Percentiles rank a stretch among this genome's conserved stretches.
Conservation (phyloP, 345 rosid species). For the Arabis alpina region DNA sequence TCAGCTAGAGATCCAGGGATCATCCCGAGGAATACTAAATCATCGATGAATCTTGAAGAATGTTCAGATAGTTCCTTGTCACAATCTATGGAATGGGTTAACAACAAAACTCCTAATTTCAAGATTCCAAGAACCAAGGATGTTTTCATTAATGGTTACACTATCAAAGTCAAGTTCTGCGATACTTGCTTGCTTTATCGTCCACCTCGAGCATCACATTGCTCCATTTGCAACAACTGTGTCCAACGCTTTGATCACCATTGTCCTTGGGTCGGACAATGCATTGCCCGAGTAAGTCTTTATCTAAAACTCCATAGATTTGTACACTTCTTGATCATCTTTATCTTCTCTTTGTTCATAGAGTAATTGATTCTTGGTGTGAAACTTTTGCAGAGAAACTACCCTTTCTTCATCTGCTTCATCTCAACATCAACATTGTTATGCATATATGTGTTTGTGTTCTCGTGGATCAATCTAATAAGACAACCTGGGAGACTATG, state of each 20-base stretch:
- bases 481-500: conserved; percentile 59
- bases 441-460: conserved; percentile 78
- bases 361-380: not conserved
- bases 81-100: conserved; percentile 47
- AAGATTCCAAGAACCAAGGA: conserved; percentile 67
- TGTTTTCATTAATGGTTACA: conserved; percentile 66
- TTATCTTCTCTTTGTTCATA: not conserved
- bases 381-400: conserved; percentile 74
- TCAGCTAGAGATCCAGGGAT: conserved; percentile 98
- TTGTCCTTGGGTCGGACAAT: conserved; percentile 99
- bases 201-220: conserved; percentile 96
- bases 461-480: conserved; percentile 85
- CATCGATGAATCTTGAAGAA: conserved; percentile 56
- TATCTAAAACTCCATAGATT: not conserved
- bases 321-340: conserved; percentile 17
- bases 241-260: conserved; percentile 95
- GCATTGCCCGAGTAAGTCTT: conserved; percentile 78
- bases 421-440: conserved; percentile 68
- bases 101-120: conserved; percentile 57
- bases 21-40: conserved; percentile 79
- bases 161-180: conserved; percentile 81
- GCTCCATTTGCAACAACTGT: conserved; percentile 93
- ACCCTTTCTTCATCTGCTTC: conserved; percentile 90
- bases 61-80: conserved; percentile 41
- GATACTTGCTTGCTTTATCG: conserved; percentile 89